Evolutionary conservation across 805 yeast species (phyloP), one percentile per base, ranked within the genome.

Genomic region (Cyberlindnera petersonii): DNA sequence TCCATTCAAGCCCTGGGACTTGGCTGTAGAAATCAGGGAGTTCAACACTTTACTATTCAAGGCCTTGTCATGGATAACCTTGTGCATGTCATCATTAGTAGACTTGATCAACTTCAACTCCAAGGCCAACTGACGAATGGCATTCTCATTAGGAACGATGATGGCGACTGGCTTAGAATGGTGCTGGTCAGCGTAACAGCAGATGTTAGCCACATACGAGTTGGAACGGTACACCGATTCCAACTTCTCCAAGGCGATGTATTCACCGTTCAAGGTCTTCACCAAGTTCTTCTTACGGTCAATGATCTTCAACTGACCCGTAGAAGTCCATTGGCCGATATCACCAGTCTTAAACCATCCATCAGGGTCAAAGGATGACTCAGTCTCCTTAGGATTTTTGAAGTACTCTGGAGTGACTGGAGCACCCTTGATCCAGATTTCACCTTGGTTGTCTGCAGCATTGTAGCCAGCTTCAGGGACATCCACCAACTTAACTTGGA

Each of bases 271-370:
- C 56, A 77, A 72, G 15, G 98, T 93, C 74, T 93, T 93, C 53
- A 93, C 95, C 64, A 93, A 73, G 63, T 93, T 93, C 79, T 93
- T 93, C 72, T 79, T 86, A 61, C 98, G 84, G 68, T 93, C 98
- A 61, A 93, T 85, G 45, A 93, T 71, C 59, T 74, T 78, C 58
- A 93, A 71, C 42, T 78, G 81, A 49, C 98, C 98, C 48, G 71
- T 73, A 20, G 77, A 44, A 30, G 89, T 74, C 95, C 96, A 87
- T 69, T 86, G 88, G 59, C 91, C 96, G 64, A 93, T 87, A 63
- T 93, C 98, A 64, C 98, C 98, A 24, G 98, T 93, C 60, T 71
- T 74, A 71, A 93, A 93, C 97, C 97, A 93, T 53, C 85, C 89
- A 44, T 82, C 84, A 38, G 79, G 72, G 33, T 73, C 69, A 55